Conservation (phyloP, 2,329 filamentous ascomycete genomes). For the Trichoderma hamatum region DNA sequence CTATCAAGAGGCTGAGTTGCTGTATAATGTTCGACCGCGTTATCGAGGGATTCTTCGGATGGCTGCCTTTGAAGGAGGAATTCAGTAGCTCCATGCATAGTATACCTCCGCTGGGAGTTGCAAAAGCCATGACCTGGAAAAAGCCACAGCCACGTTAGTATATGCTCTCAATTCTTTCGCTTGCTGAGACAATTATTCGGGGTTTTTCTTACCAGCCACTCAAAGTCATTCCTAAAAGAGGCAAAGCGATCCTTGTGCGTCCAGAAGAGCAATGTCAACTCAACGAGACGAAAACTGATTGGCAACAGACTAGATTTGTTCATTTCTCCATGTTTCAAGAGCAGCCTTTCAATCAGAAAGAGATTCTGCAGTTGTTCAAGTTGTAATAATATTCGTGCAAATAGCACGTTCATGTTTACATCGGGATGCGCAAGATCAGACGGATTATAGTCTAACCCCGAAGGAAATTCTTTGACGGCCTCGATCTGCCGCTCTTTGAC, state of each 20-base stretch:
- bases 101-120: conserved; percentile 53
- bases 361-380: conserved; percentile 59
- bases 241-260: conserved; percentile 52
- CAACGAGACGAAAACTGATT: conserved; percentile 53
- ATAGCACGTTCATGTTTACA: conserved; percentile 40
- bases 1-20: conserved; percentile 54
- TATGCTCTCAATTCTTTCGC: not conserved
- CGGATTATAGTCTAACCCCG: conserved; percentile 44
- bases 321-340: conserved; percentile 49
- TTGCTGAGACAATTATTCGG: not conserved
- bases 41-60: conserved; percentile 41
- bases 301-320: conserved; percentile 47
- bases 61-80: conserved; percentile 42
- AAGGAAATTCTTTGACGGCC: conserved; percentile 33
- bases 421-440: conserved; percentile 43
- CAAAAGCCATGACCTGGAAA: conserved; percentile 51
- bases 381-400: conserved; percentile 50
- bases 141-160: not conserved
- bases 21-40: conserved; percentile 54
- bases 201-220: conserved; percentile 49
- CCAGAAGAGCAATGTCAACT: conserved; percentile 51
- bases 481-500: conserved; percentile 16
- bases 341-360: conserved; percentile 60
- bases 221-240: conserved; percentile 48
- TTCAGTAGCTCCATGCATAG: conserved; percentile 54